phyloP scores from a whole-genome alignment of 352 stramenopile species.

The Thraustotheca clavata region DNA sequence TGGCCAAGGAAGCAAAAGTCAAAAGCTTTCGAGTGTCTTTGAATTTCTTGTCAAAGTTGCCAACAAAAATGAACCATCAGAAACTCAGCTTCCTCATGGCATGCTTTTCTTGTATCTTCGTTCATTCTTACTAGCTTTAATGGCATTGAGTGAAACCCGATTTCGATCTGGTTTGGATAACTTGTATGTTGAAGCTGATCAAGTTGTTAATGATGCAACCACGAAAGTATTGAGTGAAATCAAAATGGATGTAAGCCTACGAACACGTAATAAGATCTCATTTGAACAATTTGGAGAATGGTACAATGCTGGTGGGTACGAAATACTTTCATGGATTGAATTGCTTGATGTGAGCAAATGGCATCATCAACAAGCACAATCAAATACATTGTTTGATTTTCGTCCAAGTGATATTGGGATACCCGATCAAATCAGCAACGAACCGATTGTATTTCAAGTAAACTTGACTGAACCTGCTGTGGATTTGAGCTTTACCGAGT shows the following conservation, averaged over 20 bases:
- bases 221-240: slow-evolving; percentile 40
- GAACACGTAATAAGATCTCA: slow-evolving; percentile 51
- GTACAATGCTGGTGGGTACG: slow-evolving; percentile 78
- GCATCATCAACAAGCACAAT: slow-evolving; percentile 48
- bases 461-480: background rate
- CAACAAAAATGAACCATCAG: background rate
- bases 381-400: background rate
- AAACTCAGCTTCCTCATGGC: slow-evolving; percentile 49
- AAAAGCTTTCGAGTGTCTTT: slow-evolving; percentile 79
- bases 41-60: slow-evolving; percentile 82
- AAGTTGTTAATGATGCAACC: slow-evolving; percentile 79
- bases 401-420: slow-evolving; percentile 14
- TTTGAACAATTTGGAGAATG: slow-evolving; percentile 89
- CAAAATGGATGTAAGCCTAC: slow-evolving; percentile 10
- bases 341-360: slow-evolving; percentile 76
- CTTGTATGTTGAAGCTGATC: slow-evolving; percentile 78
- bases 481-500: background rate
- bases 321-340: slow-evolving; percentile 81
- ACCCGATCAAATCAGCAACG: background rate
- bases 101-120: slow-evolving; percentile 82
- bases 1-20: slow-evolving; percentile 74
- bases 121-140: slow-evolving; percentile 74
- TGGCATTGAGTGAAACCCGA: slow-evolving; percentile 77
- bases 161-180: slow-evolving; percentile 78
- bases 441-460: background rate